Evolutionary conservation across 345 rosid species (phyloP), one percentile per base, ranked within the genome.

Genomic region (Microcos paniculata): DNA sequence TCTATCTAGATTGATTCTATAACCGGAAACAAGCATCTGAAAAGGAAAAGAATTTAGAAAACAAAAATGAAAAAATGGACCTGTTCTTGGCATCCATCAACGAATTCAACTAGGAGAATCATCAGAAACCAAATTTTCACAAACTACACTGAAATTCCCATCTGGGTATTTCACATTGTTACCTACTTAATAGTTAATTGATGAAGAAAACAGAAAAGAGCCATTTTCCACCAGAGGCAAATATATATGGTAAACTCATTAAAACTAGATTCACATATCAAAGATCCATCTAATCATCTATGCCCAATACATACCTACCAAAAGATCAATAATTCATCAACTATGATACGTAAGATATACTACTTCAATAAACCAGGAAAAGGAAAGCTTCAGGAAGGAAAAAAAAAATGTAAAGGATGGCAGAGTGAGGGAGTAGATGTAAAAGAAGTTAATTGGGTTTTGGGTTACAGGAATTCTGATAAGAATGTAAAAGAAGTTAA

Each of bases 101-200:
- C 14, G 6, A 68, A 8, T 68, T 46, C 57, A 68, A 68, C 72
- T 45, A 68, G 30, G 42, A 68, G 35, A 19, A 68, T 26, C 53
- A 48, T 10, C 35, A 16, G 7, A 15, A 68, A 45, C 57, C 26
- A 31, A 51, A 13, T 12, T 46, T 48, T 68, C 40, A 46, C 56
- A 24, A 67, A 23, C 7, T 43, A 65, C 5, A 42, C 70, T 51
- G 5, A 23, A 45, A 45, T 67, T 67, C 71, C 35, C 19, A 67
- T 67, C 38, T 67, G 71, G 38, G 71, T 43, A 23, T 46, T 67
- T 67, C 55, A 24, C 38, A 24, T 43, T 24, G 38, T 66, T 26
- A 13, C 15, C 19, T 14, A n/a, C n/a, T n/a, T n/a, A n/a, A n/a
- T n/a, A n/a, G n/a, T n/a, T n/a, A 23, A 24, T 67, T 15, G 52